Conservation (phyloP, 2,329 filamentous ascomycete species). For the Nemania sp. region DNA sequence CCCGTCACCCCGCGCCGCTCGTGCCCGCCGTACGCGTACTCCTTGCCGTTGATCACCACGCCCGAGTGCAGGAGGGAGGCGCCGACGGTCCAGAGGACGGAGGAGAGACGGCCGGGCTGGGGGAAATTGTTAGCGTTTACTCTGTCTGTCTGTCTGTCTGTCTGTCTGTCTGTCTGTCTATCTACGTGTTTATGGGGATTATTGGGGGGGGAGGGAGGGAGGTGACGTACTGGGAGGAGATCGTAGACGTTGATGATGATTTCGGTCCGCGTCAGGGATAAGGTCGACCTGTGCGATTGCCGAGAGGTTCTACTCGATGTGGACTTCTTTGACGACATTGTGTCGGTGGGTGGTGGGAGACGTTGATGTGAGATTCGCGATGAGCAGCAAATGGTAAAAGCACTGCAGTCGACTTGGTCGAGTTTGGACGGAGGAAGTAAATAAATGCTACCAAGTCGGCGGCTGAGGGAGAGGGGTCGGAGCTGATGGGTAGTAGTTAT, state of each 20-base stretch:
- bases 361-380: not conserved
- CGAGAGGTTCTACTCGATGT: slow-evolving; percentile 43
- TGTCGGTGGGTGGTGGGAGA: slow-evolving; percentile 34
- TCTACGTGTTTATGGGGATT: too few relatives aligned
- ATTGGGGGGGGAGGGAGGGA: not conserved
- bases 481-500: slow-evolving; percentile 1
- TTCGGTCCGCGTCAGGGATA: slow-evolving; percentile 73
- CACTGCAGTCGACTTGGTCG: not conserved
- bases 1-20: slow-evolving; percentile 71
- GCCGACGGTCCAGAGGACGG: slow-evolving; percentile 76
- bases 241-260: slow-evolving; percentile 80
- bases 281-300: slow-evolving; percentile 63
- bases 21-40: slow-evolving; percentile 87
- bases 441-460: too few relatives aligned
- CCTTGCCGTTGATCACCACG: slow-evolving; percentile 76
- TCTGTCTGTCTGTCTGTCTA: not conserved
- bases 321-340: slow-evolving; percentile 52
- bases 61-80: slow-evolving; percentile 80
- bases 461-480: slow-evolving; percentile 2
- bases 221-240: slow-evolving; percentile 65
- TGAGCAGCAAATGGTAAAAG: not conserved
- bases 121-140: slow-evolving; percentile 6
- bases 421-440: not conserved
- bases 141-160: too few relatives aligned
- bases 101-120: slow-evolving; percentile 74